Evolutionary conservation across 2,329 filamentous ascomycete genomes (phyloP).

Genomic region (Alternaria dauci): DNA sequence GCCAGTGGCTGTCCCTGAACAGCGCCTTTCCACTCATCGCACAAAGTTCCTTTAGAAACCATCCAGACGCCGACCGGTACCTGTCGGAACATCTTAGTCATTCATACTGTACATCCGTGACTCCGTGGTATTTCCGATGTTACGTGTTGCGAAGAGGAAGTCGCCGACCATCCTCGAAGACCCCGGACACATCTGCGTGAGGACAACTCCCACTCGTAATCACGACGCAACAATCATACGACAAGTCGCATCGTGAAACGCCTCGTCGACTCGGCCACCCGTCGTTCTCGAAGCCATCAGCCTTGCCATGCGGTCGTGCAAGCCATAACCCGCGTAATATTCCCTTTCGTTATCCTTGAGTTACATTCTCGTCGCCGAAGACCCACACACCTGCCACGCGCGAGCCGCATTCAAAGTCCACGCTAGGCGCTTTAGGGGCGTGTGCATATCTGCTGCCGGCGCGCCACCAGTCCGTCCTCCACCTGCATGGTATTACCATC

Average conservation of each 20-base stretch:
- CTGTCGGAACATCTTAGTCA: background rate
- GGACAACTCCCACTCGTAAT: background rate
- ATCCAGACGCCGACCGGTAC: background rate
- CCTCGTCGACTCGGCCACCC: background rate
- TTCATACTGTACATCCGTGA: background rate
- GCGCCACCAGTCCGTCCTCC: conserved; percentile 19
- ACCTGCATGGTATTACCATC: conserved; percentile 3
- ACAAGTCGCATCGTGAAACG: conserved; percentile 11
- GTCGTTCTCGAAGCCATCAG: background rate
- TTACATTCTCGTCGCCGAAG: conserved; percentile 15
- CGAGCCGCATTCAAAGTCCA: conserved; percentile 21
- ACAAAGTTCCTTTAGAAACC: background rate
- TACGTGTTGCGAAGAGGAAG: background rate
- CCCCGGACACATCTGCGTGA: background rate
- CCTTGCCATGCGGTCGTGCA: conserved; percentile 5
- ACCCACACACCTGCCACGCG: conserved; percentile 20
- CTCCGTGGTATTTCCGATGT: background rate
- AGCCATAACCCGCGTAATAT: conserved; percentile 8
- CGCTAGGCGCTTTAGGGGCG: conserved; percentile 21
- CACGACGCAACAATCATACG: conserved; percentile 16
- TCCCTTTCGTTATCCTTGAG: background rate
- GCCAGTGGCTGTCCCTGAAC: background rate
- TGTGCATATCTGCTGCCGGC: conserved; percentile 19
- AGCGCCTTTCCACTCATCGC: background rate
- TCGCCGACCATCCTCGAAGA: conserved; percentile 1